Percentiles rank a stretch among this genome's conserved stretches.
Evolutionary conservation across 495 filamentous ascomycete species (phyloP).

Genomic region (Aspergillus indologenus): DNA sequence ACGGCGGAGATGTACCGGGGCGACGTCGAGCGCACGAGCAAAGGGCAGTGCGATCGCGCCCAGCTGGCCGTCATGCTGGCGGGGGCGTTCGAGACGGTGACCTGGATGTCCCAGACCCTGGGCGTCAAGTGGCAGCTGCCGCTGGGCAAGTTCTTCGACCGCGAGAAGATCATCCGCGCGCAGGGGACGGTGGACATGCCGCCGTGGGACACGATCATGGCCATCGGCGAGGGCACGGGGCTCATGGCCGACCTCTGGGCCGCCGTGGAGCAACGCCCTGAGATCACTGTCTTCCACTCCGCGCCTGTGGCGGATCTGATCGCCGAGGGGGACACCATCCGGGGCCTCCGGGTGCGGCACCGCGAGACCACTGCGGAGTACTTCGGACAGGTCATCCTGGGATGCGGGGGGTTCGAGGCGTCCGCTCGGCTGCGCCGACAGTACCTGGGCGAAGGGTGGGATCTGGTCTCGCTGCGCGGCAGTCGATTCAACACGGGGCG

Average conservation of each 20-base stretch:
- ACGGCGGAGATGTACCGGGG: conserved; percentile 5
- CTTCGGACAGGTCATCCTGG: conserved; percentile 9
- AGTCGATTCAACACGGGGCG: too few species aligned
- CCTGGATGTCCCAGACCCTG: conserved; percentile 1
- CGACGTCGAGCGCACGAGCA: conserved; percentile 9
- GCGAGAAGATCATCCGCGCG: conserved; percentile 9
- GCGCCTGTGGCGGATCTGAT: conserved; percentile 4
- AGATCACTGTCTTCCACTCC: conserved; percentile 1
- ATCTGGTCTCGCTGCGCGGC: too few species aligned
- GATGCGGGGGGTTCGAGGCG: too few species aligned
- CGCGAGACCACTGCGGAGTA: neutral
- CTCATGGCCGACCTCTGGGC: conserved; percentile 7
- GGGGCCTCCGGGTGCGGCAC: neutral
- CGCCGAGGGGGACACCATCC: conserved; percentile 4
- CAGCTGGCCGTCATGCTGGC: conserved; percentile 6
- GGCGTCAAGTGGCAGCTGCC: conserved; percentile 11
- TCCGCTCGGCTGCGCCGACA: too few species aligned
- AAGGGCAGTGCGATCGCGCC: conserved; percentile 5
- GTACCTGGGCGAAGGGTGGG: too few species aligned
- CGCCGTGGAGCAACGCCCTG: neutral
- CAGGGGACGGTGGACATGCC: conserved; percentile 11
- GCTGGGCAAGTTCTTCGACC: conserved; percentile 12
- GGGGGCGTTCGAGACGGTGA: conserved; percentile 1
- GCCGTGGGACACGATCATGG: conserved; percentile 12
- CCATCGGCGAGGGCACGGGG: conserved; percentile 6